Conservation (phyloP, 768 basidiomycete genomes). For the Leccinum subgranulosum region DNA sequence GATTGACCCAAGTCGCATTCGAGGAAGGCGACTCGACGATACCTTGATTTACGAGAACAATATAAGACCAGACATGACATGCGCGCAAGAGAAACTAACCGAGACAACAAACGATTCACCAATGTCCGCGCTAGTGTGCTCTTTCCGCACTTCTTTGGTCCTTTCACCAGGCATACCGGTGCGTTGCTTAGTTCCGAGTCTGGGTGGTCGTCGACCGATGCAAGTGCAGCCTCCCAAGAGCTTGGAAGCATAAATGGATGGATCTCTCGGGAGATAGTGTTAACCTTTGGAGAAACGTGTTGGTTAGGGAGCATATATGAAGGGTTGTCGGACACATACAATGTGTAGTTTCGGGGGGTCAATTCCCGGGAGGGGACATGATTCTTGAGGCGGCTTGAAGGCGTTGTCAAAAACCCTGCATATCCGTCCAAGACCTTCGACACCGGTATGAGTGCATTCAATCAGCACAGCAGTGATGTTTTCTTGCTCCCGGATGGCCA, state of each 20-base stretch:
- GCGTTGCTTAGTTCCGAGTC: slow-evolving; percentile 18
- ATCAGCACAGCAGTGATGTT: slow-evolving; percentile 49
- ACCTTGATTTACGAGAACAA: slow-evolving; percentile 38
- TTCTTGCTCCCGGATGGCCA: slow-evolving; percentile 8
- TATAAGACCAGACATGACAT: not conserved
- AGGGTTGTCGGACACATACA: slow-evolving; percentile 33
- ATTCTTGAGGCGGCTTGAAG: slow-evolving; percentile 50
- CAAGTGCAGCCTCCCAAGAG: slow-evolving; percentile 36
- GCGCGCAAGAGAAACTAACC: slow-evolving; percentile 35
- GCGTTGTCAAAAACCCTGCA: slow-evolving; percentile 60
- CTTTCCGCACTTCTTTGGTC: slow-evolving; percentile 86
- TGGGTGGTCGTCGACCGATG: not conserved
- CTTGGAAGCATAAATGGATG: slow-evolving; percentile 34
- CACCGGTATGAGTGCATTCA: slow-evolving; percentile 53
- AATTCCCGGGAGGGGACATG: slow-evolving; percentile 31
- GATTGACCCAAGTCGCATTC: slow-evolving; percentile 95
- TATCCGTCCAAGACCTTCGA: slow-evolving; percentile 64
- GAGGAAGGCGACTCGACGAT: slow-evolving; percentile 81
- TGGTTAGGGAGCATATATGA: slow-evolving; percentile 9
- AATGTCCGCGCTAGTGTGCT: slow-evolving; percentile 80
- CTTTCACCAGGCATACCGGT: slow-evolving; percentile 66
- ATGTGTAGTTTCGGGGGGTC: slow-evolving; percentile 48
- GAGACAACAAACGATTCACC: slow-evolving; percentile 61
- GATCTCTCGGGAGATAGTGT: slow-evolving; percentile 26
- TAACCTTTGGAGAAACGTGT: slow-evolving; percentile 20